Base-by-base conservation (phyloP, 768 basidiomycete species). In the Mycena belliarum region DNA sequence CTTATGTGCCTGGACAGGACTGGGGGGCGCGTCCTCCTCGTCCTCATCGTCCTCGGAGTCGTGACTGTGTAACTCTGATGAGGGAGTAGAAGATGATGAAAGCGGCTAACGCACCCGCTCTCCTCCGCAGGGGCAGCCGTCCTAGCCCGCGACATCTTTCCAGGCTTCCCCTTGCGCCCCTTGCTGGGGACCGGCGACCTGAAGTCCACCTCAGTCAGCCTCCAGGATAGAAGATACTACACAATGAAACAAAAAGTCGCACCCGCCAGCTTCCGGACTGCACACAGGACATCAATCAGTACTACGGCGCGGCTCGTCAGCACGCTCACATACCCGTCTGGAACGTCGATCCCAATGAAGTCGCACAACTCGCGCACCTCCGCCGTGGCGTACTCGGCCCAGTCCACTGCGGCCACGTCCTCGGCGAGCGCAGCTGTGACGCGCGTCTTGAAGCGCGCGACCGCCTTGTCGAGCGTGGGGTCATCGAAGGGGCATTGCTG, bases 401-500 rank as follows among this genome's bases (percentile, higher is more conserved):
- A 69, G 48, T 80, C 72, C 23, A 79, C 68, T n/a, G 68, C 64
- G 35, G 73, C 70, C 26, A 86, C 55, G 28, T 77, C 77, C 23
- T 73, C 69, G 15, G 66, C 69, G 55, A 81, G 85, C 42, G 73
- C 68, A 46, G 78, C 80, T 24, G 57, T 55, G 60, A 89, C 72
- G 6, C 70, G 65, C 20, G 69, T 73, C 48, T 79, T 76, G 71
- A 89, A 85, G n/a, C 79, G 76, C 21, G 75, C 75, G 52, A 89
- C 75, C 2, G 82, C 72, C 65, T 86, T 87, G 44, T 79, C 74
- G 1, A 82, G 75, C 4, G 80, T 72, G 0, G 76, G 63, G 58
- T 86, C 85, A 20, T 82, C 76, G 45, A 88, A 75, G 0, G 85
- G 85, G 33, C 80, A 80, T 75, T 83, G 83, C 86, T 87, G 57